Base-by-base conservation (phyloP, 1,139 yeast genomes). In the Blastobotrys ciferrii region DNA sequence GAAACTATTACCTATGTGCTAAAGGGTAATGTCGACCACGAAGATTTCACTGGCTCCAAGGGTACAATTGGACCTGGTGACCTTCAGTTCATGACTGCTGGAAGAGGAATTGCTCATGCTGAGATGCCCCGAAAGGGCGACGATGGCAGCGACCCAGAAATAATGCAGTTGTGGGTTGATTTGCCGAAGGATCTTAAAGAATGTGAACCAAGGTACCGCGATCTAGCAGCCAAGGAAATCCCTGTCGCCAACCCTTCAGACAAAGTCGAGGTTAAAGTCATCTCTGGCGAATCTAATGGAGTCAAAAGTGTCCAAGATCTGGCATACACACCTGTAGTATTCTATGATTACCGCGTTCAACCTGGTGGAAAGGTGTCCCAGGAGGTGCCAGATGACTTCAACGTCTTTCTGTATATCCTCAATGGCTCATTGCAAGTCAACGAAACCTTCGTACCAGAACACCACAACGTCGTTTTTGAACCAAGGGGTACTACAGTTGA, bases 81-180 rank as follows among this genome's bases (percentile, higher is more conserved):
- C 64, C 73, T 89, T 58, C 97, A 89, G 69, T 88, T 89, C 64
- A 89, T 89, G 95, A 89, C 96, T 50, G 96, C 96, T 7, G 96
- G 97, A 49, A 78, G 76, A 58, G 97, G 96, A 48, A 80, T 88
- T 40, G 88, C 87, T 35, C 96, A 88, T 62, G 79, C 89, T 4
- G 95, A 87, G 62, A 85, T 87, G 81, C 96, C 96, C n/a, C 79
- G 85, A 31, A 73, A 75, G 36, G 75, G 74, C 56, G 73, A 74
- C 7, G 81, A 80, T 55, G 85, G 50, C 18, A 54, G 48, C 14
- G 33, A 45, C 15, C 80, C 82, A 33, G 77, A 72, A 37, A 96
- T 96, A 46, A 73, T 89, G 74, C 96, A 89, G 67, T 70, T 91
- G 47, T 89, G 97, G 97, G 96, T 89, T 44, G 96, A 88, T 63